Percentiles rank a stretch among this genome's conserved stretches.
Conservation (phyloP, 2,329 filamentous ascomycete species). For the Scedosporium minutisporum region DNA sequence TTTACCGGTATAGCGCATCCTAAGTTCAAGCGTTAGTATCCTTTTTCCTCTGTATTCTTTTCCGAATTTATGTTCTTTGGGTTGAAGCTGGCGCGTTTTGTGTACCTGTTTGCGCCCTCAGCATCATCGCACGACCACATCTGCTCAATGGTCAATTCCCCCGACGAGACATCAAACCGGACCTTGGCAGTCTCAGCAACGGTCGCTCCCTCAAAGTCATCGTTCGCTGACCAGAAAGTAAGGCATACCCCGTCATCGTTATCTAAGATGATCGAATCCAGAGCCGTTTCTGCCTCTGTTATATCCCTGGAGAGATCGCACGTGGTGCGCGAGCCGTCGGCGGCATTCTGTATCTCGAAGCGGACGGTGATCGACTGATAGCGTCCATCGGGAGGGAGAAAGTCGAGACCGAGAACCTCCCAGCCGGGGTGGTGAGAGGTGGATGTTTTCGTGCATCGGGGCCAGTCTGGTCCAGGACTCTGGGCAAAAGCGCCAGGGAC, state of each 20-base stretch:
- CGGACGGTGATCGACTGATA: background rate
- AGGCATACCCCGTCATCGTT: background rate
- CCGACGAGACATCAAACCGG: background rate
- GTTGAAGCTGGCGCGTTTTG: background rate
- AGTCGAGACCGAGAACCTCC: background rate
- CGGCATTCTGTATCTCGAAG: background rate
- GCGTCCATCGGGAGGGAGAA: background rate
- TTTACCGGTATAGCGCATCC: background rate
- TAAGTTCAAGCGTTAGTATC: background rate
- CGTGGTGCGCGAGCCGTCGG: background rate
- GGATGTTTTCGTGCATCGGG: background rate
- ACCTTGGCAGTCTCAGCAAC: background rate
- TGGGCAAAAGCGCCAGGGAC: background rate
- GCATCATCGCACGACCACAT: background rate
- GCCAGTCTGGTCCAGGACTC: conserved; percentile 1
- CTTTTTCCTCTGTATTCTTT: background rate
- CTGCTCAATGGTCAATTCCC: background rate
- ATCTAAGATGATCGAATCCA: background rate
- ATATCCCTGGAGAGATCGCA: background rate
- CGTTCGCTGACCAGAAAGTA: background rate
- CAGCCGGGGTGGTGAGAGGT: background rate
- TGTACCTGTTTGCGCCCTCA: background rate
- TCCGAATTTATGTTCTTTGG: background rate
- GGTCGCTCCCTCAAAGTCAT: background rate
- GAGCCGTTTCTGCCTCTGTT: background rate